Base-by-base conservation (phyloP, 202 grass and related monocot genomes). In the Brachypodium distachyon region DNA sequence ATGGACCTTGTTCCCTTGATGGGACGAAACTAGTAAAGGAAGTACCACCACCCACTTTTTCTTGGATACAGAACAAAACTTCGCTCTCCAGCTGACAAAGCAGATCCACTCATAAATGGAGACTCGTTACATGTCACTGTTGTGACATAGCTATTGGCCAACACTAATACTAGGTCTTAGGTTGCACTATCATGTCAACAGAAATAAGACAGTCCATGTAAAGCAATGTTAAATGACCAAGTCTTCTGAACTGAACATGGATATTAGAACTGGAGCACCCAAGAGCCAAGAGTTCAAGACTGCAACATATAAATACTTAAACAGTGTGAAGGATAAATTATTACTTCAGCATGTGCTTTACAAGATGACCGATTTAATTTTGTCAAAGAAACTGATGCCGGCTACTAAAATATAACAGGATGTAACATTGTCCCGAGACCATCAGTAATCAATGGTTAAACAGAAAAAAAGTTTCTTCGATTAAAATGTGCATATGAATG, bases 81-180 rank as follows among this genome's bases (percentile, higher is more conserved):
- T 28, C 21, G 41, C 22, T 68, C 9, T 37, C 46, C 55, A 56
- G 53, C 43, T 86, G 27, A 37, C 11, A 70, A 49, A 43, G 43
- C 41, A 69, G 26, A 53, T 25, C 61, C 12, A 42, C 11, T 68
- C 71, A 64, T 63, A 77, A 74, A 82, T 77, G 38, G 46, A 49
- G 28, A 16, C 37, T 77, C 8, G 46, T 77, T 82, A 77, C 33
- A 55, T 44, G 64, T 86, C 84, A 77, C 28, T 64, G 54, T 71
- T 70, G 61, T 70, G 16, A 38, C 62, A 76, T 76, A 29, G 17
- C 63, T 77, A 63, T 71, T 86, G 55, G 55, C 22, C 10, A 44
- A 70, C 39, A 56, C 28, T 37, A 53, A 63, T 63, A 69, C 52
- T 61, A 50, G 23, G 12, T 80, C 23, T n/a, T 51, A 60, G 41